phyloP scores from a whole-genome alignment of 768 basidiomycete species.

The Hericium coralloides region DNA sequence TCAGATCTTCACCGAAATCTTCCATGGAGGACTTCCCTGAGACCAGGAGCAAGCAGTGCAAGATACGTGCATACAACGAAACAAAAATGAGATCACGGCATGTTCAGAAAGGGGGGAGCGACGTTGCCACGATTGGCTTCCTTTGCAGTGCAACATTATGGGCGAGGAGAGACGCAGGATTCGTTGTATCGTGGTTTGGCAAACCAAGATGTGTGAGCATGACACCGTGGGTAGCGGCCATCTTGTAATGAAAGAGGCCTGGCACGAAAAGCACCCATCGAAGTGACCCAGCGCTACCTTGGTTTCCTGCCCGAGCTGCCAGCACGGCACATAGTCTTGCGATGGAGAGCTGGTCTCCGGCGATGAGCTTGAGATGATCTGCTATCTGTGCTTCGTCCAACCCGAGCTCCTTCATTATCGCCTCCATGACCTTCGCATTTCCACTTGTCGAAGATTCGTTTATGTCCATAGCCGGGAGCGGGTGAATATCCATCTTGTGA shows the following conservation, averaged over 20 bases:
- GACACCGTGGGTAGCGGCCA: constrained; percentile 23
- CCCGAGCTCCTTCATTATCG: constrained; percentile 20
- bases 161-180: constrained; percentile 27
- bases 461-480: constrained; percentile 26
- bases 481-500: constrained; percentile 22
- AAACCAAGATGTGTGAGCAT: constrained; percentile 26
- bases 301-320: constrained; percentile 24
- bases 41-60: constrained; percentile 16
- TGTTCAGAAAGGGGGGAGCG: constrained; percentile 21
- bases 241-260: constrained; percentile 31
- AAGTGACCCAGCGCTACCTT: constrained; percentile 17
- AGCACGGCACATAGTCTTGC: constrained; percentile 24
- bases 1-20: constrained; percentile 1
- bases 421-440: constrained; percentile 25
- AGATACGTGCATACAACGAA: constrained; percentile 21
- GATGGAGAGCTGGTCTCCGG: constrained; percentile 30
- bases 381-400: constrained; percentile 5
- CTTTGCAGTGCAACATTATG: constrained; percentile 26
- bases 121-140: constrained; percentile 20
- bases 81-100: constrained; percentile 22
- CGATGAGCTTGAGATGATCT: constrained; percentile 5
- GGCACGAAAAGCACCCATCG: constrained; percentile 20
- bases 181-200: constrained; percentile 17
- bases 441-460: constrained; percentile 28
- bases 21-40: constrained; percentile 3